Base-by-base conservation (phyloP, 257 asterid genomes). In the Nicotiana tabacum region DNA sequence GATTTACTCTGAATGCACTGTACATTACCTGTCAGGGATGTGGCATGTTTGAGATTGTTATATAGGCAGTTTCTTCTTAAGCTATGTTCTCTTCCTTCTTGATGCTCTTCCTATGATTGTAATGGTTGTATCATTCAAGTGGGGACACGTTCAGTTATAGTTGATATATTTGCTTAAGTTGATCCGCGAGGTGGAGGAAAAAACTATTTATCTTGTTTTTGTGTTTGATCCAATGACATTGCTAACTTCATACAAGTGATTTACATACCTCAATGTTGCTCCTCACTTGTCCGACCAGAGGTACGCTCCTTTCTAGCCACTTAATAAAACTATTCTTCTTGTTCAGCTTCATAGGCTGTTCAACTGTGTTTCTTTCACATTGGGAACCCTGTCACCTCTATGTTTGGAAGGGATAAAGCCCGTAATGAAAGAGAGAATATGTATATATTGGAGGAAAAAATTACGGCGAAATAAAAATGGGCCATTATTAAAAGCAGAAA, bases 11-110 rank as follows among this genome's bases (percentile, higher is more conserved):
- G 55, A 87, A 95, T 72, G 99, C 98, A 64, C 85, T 96, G 76
- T 96, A 94, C 82, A 88, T 94, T 15, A 90, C 84, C 82, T 94
- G 99, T 78, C 84, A 83, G 84, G 96, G 90, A 85, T 96, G 98
- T 83, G 76, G 81, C 67, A 89, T 89, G 18, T 90, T 94, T 84
- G 98, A 96, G 87, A 67, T 96, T 78, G 94, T 96, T 18, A 86
- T 93, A 55, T 92, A 92, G 87, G 66, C 81, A 35, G 21, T 24
- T 66, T 39, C 27, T 51, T 27, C 39, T 76, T 32, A 12, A 46
- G 9, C 43, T 77, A 57, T 30, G 51, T 30, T 12, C 66, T 18
- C 32, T 8, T 21, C 39, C 82, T 64, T 80, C 32, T 62, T 62
- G 4, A 24, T n/a, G n/a, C 37, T 15, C 56, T 37, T 69, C 32